Percentiles rank a stretch among this genome's conserved stretches.
Evolutionary conservation across 306 rosid genomes (phyloP).

Genomic region (Begonia loranthoides): DNA sequence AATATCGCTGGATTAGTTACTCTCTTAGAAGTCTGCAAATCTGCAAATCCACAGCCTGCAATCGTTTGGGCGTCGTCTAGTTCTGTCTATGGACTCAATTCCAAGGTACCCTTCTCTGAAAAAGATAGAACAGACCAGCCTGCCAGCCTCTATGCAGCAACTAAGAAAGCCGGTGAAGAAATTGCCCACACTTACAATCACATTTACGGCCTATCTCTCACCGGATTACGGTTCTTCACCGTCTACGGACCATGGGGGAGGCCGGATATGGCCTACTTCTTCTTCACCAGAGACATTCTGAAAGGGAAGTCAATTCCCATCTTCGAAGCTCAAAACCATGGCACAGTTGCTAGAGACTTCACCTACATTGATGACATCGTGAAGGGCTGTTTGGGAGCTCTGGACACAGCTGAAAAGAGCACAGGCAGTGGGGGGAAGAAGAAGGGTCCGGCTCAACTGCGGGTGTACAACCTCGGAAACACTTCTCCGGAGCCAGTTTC

Average conservation of each 20-base stretch:
- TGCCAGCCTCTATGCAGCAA: too few relatives aligned
- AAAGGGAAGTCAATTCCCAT: conserved; percentile 68
- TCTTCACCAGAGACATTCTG: conserved; percentile 78
- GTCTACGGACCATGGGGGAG: conserved; percentile 99
- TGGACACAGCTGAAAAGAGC: conserved; percentile 94
- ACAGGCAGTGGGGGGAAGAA: conserved; percentile 97
- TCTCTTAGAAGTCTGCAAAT: conserved; percentile 70
- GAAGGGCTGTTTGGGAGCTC: conserved; percentile 75
- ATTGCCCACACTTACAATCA: too few relatives aligned
- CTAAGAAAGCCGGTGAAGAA: too few relatives aligned
- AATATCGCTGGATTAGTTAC: conserved; percentile 89
- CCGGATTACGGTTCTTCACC: conserved; percentile 83
- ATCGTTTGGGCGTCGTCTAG: conserved; percentile 97
- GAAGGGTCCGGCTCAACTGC: conserved; percentile 72
- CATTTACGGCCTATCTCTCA: conserved; percentile 37
- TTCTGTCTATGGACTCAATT: conserved; percentile 87
- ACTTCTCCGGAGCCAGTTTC: conserved; percentile 84
- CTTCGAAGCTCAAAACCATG: conserved; percentile 77
- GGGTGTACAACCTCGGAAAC: conserved; percentile 90
- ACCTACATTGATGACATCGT: conserved; percentile 97
- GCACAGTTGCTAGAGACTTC: conserved; percentile 87
- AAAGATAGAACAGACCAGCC: conserved; percentile 25
- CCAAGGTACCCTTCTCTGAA: conserved; percentile 91
- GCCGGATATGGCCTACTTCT: conserved; percentile 20
- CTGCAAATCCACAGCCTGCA: conserved; percentile 27